A percentile compares a stretch with the other conserved stretches of the same genome.
These are phyloP conservation scores for Aspergillus pseudoterreus DNA, from an alignment of 2,329 filamentous ascomycete species.

Conservation along the genomic window DNA sequence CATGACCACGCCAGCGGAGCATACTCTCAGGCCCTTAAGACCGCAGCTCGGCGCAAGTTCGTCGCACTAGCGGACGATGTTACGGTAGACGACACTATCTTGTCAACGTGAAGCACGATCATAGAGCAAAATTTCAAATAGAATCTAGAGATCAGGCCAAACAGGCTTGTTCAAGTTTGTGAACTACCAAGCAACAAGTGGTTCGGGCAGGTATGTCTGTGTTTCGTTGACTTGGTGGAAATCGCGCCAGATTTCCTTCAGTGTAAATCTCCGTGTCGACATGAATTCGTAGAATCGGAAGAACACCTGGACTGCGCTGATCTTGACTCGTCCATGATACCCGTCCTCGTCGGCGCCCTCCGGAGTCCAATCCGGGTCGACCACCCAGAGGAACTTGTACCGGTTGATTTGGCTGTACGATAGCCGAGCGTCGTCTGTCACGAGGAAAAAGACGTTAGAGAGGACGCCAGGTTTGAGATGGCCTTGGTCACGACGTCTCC, in stretches of 20 bases:
- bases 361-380: not conserved
- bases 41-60: not conserved
- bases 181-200: not conserved
- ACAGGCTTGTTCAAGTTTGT: not conserved
- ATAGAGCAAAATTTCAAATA: too few relatives aligned
- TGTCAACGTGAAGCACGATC: too few relatives aligned
- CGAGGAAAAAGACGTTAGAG: not conserved
- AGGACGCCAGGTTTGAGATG: not conserved
- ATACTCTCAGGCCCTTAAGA: not conserved
- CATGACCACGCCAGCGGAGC: conserved; percentile 1
- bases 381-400: not conserved
- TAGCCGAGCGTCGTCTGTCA: not conserved
- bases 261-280: conserved; percentile 3
- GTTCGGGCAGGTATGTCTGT: not conserved
- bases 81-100: too few relatives aligned
- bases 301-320: conserved; percentile 3
- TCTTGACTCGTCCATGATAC: conserved; percentile 12
- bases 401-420: not conserved
- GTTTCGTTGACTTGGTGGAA: conserved; percentile 2
- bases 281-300: conserved; percentile 13
- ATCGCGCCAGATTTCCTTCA: conserved; percentile 14
- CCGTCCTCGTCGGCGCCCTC: conserved; percentile 7
- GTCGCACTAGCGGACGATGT: not conserved
- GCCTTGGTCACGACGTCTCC: not conserved
- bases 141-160: not conserved